Percentiles rank a stretch among this genome's conserved stretches.
Evolutionary conservation across 106 monocot genomes (phyloP).

Genomic region (Apostasia shenzhenica): DNA sequence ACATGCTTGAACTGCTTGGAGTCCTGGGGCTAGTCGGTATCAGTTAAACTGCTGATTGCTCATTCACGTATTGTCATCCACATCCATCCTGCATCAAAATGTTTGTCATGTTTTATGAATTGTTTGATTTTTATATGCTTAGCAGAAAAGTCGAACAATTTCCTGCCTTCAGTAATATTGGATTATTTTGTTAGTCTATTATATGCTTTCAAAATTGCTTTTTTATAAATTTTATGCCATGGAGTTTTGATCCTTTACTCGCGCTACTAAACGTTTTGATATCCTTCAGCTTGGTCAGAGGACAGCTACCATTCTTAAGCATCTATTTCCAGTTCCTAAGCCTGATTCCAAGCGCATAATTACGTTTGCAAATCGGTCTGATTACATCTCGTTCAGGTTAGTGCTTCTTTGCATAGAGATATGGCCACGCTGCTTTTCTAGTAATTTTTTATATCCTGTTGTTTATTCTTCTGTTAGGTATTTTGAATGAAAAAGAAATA

Average conservation of each 20-base stretch:
- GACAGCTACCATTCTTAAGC: constrained; percentile 77
- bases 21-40: too few relatives aligned
- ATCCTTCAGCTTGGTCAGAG: constrained; percentile 73
- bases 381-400: constrained; percentile 90
- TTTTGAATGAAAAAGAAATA: too few relatives aligned
- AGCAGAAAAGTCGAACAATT: neutral
- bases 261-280: neutral
- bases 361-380: constrained; percentile 80
- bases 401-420: neutral
- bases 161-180: neutral
- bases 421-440: too few relatives aligned
- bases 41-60: too few relatives aligned
- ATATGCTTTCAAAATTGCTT: neutral
- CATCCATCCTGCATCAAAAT: too few relatives aligned
- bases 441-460: too few relatives aligned
- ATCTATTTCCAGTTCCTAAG: constrained; percentile 98
- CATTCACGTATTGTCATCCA: too few relatives aligned
- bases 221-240: neutral
- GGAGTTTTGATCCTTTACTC: neutral
- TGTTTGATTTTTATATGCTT: too few relatives aligned
- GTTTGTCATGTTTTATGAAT: too few relatives aligned
- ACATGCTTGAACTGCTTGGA: too few relatives aligned
- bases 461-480: too few relatives aligned
- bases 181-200: too few relatives aligned
- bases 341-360: constrained; percentile 85